Evolutionary conservation across 331 rosid genomes (phyloP).

Genomic region (Ulmus americana): DNA sequence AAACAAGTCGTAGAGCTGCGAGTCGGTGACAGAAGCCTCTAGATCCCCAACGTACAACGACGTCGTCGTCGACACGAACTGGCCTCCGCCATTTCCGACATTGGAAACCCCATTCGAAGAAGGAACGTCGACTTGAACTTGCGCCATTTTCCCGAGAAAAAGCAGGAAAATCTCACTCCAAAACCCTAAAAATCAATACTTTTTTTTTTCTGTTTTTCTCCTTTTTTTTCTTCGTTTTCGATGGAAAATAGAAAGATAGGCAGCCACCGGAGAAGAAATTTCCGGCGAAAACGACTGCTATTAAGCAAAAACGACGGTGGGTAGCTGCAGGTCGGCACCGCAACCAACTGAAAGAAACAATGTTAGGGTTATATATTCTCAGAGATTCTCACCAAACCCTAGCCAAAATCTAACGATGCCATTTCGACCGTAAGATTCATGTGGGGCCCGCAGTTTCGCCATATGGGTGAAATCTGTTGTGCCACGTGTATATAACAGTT

Average conservation of each 20-base stretch:
- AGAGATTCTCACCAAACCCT: conserved; percentile 7
- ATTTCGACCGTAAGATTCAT: neutral
- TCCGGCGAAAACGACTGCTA: neutral
- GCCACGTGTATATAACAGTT: neutral
- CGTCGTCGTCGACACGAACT: conserved; percentile 6
- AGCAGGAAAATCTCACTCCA: neutral
- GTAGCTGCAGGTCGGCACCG: conserved; percentile 21
- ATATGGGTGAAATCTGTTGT: neutral
- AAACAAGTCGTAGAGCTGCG: conserved; percentile 24
- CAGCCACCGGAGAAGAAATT: neutral
- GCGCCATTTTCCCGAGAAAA: conserved; percentile 6
- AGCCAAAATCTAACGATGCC: neutral
- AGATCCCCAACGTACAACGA: conserved; percentile 30
- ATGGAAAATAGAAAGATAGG: neutral
- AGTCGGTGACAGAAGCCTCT: conserved; percentile 10
- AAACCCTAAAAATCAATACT: no score
- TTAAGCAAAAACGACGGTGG: conserved; percentile 6
- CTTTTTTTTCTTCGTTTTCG: neutral
- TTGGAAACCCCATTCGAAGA: conserved; percentile 4
- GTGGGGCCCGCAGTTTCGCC: neutral
- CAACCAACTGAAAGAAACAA: neutral
- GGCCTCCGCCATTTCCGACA: conserved; percentile 5
- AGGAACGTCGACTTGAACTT: conserved; percentile 21
- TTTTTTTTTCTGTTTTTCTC: conserved; percentile 1
- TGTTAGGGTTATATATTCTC: conserved; percentile 3